A percentile compares a stretch with the other conserved stretches of the same genome.
phyloP scores from a whole-genome alignment of 345 rosid genomes.

The Salix udensis region DNA sequence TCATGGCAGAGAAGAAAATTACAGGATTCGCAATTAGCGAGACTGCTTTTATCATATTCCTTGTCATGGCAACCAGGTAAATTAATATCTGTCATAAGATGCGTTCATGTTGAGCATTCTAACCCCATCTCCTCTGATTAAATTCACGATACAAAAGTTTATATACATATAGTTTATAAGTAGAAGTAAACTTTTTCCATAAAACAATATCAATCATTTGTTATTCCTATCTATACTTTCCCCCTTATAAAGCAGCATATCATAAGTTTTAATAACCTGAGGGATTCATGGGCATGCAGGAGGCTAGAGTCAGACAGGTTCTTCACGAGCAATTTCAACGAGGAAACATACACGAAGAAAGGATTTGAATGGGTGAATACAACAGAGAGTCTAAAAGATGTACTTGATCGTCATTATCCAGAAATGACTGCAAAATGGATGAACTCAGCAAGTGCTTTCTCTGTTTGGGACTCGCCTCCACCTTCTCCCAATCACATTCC shows the following conservation, averaged over 20 bases:
- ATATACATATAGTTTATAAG: too few relatives aligned
- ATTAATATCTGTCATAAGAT: too few relatives aligned
- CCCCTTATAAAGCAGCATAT: too few relatives aligned
- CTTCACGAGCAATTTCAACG: constrained; percentile 50
- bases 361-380: constrained; percentile 57
- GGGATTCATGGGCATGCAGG: constrained; percentile 25
- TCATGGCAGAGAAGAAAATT: constrained; percentile 62
- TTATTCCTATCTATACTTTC: too few relatives aligned
- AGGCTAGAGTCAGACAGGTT: constrained; percentile 59
- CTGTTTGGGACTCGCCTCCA: constrained; percentile 54
- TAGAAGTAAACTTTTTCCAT: too few relatives aligned
- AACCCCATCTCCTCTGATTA: too few relatives aligned
- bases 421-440: constrained; percentile 46
- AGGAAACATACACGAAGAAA: constrained; percentile 45
- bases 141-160: too few relatives aligned
- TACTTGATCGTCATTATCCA: constrained; percentile 52
- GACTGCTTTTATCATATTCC: constrained; percentile 50
- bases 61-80: constrained; percentile 56
- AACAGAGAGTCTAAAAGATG: constrained; percentile 48
- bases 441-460: constrained; percentile 56
- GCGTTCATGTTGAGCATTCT: too few relatives aligned
- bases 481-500: constrained; percentile 31
- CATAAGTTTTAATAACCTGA: background rate
- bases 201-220: too few relatives aligned
- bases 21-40: constrained; percentile 66